phyloP scores from a whole-genome alignment of 192 early-diverging fungal genomes.

The Rhizophagus prolifer region DNA sequence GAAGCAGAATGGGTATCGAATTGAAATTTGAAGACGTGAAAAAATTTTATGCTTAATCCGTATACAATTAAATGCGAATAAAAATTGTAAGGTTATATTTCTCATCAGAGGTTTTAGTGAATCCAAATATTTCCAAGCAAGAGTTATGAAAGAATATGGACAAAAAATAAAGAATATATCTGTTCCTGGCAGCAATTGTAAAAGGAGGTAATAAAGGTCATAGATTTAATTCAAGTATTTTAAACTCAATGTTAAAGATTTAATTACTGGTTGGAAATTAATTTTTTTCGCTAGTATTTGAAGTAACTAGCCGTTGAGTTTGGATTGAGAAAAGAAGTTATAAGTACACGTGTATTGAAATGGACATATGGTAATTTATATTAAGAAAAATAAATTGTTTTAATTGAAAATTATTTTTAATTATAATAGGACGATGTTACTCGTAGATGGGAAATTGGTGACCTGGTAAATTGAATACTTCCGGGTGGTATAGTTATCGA shows the following conservation, averaged over 20 bases:
- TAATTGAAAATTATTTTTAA: not conserved
- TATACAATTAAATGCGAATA: slow-evolving; percentile 45
- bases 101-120: slow-evolving; percentile 57
- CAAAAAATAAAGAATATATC: slow-evolving; percentile 41
- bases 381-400: not conserved
- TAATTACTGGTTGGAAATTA: no score
- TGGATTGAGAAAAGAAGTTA: slow-evolving; percentile 39
- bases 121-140: slow-evolving; percentile 49
- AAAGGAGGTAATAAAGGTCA: no score
- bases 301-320: slow-evolving; percentile 41
- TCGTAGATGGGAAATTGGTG: not conserved
- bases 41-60: slow-evolving; percentile 53
- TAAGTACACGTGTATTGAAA: slow-evolving; percentile 17
- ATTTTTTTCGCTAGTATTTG: not conserved
- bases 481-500: not conserved
- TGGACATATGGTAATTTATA: slow-evolving; percentile 12
- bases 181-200: slow-evolving; percentile 53
- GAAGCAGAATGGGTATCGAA: slow-evolving; percentile 41
- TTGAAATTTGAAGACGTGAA: slow-evolving; percentile 45
- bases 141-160: slow-evolving; percentile 48
- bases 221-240: no score
- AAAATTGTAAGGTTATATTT: slow-evolving; percentile 44
- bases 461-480: not conserved
- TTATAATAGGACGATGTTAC: not conserved
- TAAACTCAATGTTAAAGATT: no score